A percentile compares a stretch with the other conserved stretches of the same genome.
These are phyloP conservation scores for Eruca vesicaria DNA, from an alignment of 441 rosid species.

Conservation along the genomic window DNA sequence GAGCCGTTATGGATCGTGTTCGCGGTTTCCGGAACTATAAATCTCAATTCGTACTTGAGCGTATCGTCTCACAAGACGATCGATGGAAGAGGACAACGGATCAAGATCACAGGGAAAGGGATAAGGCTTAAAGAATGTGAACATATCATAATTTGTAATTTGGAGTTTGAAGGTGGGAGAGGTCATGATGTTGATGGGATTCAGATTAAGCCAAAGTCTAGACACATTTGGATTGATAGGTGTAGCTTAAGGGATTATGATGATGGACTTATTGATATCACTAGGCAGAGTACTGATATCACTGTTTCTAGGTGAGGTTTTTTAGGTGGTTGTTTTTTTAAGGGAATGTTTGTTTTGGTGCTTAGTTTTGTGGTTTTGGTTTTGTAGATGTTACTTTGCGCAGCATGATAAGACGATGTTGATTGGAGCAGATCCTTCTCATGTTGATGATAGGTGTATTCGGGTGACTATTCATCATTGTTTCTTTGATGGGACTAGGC, in stretches of 20 bases:
- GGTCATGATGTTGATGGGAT: slow-evolving; percentile 74
- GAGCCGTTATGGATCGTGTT: slow-evolving; percentile 68
- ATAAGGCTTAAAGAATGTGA: slow-evolving; percentile 62
- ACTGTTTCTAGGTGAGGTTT: slow-evolving; percentile 53
- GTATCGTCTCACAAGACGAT: slow-evolving; percentile 66
- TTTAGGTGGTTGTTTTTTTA: not conserved
- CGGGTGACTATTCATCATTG: slow-evolving; percentile 31
- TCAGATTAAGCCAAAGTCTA: slow-evolving; percentile 63
- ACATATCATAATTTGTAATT: slow-evolving; percentile 53
- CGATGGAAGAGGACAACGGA: slow-evolving; percentile 52
- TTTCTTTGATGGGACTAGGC: slow-evolving; percentile 65
- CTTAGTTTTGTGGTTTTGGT: slow-evolving; percentile 8
- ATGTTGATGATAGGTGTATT: slow-evolving; percentile 62
- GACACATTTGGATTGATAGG: slow-evolving; percentile 67
- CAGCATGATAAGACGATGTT: slow-evolving; percentile 70
- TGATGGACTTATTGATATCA: slow-evolving; percentile 66
- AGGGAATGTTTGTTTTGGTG: not conserved
- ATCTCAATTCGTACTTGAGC: slow-evolving; percentile 49
- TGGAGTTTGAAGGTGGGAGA: slow-evolving; percentile 73
- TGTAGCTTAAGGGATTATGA: slow-evolving; percentile 64
- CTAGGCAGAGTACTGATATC: slow-evolving; percentile 60
- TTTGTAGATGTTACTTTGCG: slow-evolving; percentile 53
- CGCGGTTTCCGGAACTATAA: slow-evolving; percentile 55
- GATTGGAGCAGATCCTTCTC: slow-evolving; percentile 67
- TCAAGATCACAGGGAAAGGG: slow-evolving; percentile 58